Conservation (phyloP, 129 eudicot genomes). For the Chrysanthemum lavandulifolium region DNA sequence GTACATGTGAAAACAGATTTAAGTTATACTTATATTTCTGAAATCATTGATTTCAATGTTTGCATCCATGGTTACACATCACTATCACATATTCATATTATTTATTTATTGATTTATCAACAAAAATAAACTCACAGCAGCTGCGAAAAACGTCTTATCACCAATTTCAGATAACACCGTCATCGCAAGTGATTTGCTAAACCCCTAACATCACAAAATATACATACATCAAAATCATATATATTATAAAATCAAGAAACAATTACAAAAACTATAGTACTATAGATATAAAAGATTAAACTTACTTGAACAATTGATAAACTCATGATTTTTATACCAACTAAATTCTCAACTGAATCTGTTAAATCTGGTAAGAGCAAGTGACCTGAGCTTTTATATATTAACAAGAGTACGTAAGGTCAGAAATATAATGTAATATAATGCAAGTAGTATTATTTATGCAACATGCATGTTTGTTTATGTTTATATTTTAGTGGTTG, state of each 20-base stretch:
- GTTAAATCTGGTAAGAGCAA: neutral
- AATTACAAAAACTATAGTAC: neutral
- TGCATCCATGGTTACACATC: neutral
- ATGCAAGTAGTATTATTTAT: too few species aligned
- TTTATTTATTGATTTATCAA: neutral
- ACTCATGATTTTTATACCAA: conserved; percentile 34
- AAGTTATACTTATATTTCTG: too few species aligned
- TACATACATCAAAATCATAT: neutral
- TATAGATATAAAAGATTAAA: neutral
- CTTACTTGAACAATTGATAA: conserved; percentile 56
- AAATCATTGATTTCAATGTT: too few species aligned
- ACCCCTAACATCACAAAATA: conserved; percentile 52
- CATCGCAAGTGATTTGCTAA: conserved; percentile 87
- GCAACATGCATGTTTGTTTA: too few species aligned
- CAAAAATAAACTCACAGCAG: conserved; percentile 60
- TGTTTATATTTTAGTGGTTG: neutral
- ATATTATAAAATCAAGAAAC: neutral
- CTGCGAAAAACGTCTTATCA: conserved; percentile 87
- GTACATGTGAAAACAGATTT: too few species aligned
- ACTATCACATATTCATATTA: too few species aligned
- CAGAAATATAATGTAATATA: too few species aligned
- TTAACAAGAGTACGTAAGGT: too few species aligned
- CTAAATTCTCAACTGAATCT: neutral
- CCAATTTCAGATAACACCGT: conserved; percentile 89
- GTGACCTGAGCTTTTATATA: too few species aligned